Percentiles rank a stretch among this genome's conserved stretches.
These are phyloP conservation scores for Pyrrhoderma lamaoense DNA, from an alignment of 1,284 basidiomycete genomes.

Conservation along the genomic window DNA sequence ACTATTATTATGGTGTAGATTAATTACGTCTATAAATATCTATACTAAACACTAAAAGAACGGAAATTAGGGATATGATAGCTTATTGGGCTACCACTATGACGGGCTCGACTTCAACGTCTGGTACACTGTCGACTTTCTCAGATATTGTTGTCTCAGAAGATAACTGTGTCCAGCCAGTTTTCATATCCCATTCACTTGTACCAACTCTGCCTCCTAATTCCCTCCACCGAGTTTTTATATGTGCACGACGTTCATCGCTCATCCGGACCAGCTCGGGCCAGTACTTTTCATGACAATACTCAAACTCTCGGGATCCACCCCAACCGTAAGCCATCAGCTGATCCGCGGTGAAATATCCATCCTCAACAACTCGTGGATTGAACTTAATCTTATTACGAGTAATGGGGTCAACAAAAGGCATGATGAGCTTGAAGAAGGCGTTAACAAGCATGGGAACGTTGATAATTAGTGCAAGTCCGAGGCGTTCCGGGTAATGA, in stretches of 20 bases:
- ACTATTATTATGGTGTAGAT: too few species aligned
- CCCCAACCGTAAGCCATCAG: conserved; percentile 56
- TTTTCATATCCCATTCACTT: conserved; percentile 67
- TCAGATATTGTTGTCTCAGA: not conserved
- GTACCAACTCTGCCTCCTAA: conserved; percentile 60
- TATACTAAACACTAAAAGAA: too few species aligned
- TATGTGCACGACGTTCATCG: conserved; percentile 40
- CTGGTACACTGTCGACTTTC: not conserved
- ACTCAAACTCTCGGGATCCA: conserved; percentile 55
- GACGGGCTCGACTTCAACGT: conserved; percentile 2
- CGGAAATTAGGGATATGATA: too few species aligned
- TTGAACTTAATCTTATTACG: conserved; percentile 67
- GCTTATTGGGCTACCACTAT: not conserved
- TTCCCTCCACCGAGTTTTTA: conserved; percentile 54
- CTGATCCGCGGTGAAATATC: conserved; percentile 49
- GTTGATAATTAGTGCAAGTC: conserved; percentile 77
- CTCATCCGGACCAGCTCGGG: conserved; percentile 51
- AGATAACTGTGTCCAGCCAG: conserved; percentile 7
- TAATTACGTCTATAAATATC: too few species aligned
- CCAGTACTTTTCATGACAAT: conserved; percentile 72
- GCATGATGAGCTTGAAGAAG: conserved; percentile 80
- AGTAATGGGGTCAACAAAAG: conserved; percentile 76
- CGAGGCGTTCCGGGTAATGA: conserved; percentile 91
- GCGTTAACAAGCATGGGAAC: conserved; percentile 75
- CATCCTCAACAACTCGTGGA: conserved; percentile 39